Evolutionary conservation across 108 stramenopile species (phyloP).

Genomic region (Skeletonema tropicum): DNA sequence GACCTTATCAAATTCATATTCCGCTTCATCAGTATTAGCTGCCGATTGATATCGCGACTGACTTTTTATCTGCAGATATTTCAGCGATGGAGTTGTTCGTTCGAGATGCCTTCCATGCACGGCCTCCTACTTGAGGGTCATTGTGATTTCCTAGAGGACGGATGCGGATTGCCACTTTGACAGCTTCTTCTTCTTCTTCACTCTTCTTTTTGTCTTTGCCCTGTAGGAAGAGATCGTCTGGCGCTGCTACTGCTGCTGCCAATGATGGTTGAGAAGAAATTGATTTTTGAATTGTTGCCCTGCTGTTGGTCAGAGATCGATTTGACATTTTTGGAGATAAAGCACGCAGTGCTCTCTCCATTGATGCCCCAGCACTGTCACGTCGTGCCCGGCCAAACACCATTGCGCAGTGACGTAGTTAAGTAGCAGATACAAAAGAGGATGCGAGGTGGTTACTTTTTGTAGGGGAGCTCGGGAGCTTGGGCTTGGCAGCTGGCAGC

Average conservation of each 20-base stretch:
- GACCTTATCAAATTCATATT: constrained; percentile 90
- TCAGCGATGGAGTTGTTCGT: constrained; percentile 65
- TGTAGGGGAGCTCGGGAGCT: not conserved
- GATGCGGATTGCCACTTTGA: constrained; percentile 87
- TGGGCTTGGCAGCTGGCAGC: too few species aligned
- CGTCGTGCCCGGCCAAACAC: not conserved
- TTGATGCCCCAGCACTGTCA: constrained; percentile 5
- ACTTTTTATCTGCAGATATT: constrained; percentile 54
- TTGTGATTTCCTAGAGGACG: constrained; percentile 71
- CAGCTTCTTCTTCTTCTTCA: constrained; percentile 14
- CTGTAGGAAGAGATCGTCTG: not conserved
- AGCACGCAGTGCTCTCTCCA: constrained; percentile 30
- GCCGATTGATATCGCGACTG: constrained; percentile 23
- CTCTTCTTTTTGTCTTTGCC: not conserved
- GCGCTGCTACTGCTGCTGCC: not conserved
- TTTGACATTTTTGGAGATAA: not conserved
- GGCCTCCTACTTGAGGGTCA: constrained; percentile 44
- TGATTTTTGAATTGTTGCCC: not conserved
- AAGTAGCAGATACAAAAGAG: not conserved
- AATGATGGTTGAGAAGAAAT: not conserved
- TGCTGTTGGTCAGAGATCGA: not conserved
- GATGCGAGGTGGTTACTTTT: not conserved
- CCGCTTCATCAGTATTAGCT: constrained; percentile 45
- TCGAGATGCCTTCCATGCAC: constrained; percentile 72
- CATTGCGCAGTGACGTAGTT: not conserved